Evolutionary conservation across 768 basidiomycete species (phyloP).

Genomic region (Lentinula raphanica): DNA sequence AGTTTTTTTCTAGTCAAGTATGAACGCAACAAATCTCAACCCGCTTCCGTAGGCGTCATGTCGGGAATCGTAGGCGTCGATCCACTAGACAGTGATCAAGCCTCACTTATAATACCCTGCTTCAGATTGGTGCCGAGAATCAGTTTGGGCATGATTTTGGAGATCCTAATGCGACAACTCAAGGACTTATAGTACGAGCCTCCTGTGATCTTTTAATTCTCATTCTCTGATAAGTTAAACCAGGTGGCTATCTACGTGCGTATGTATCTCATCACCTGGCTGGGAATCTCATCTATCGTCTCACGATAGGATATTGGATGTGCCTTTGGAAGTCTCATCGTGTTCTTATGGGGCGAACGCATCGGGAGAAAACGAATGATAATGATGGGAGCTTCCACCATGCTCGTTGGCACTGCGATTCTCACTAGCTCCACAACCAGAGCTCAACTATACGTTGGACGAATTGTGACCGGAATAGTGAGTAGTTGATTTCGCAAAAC

Average conservation of each 20-base stretch:
- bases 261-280: background rate
- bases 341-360: slow-evolving; percentile 33
- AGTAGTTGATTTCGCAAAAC: background rate
- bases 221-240: background rate
- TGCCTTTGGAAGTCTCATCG: slow-evolving; percentile 30
- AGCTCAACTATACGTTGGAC: slow-evolving; percentile 32
- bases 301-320: slow-evolving; percentile 31
- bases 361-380: slow-evolving; percentile 35
- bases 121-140: slow-evolving; percentile 35
- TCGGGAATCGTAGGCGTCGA: slow-evolving; percentile 28
- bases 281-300: background rate
- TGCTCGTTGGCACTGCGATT: slow-evolving; percentile 35
- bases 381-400: slow-evolving; percentile 29
- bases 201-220: background rate
- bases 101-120: background rate
- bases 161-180: slow-evolving; percentile 29
- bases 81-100: too few relatives aligned
- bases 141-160: slow-evolving; percentile 34
- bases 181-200: slow-evolving; percentile 32
- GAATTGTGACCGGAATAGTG: slow-evolving; percentile 33
- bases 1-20: background rate
- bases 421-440: slow-evolving; percentile 33
- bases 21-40: background rate
- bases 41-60: slow-evolving; percentile 24
- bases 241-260: slow-evolving; percentile 31